Evolutionary conservation across 495 filamentous ascomycete genomes (phyloP).

Genomic region (Sporormia fimetaria): DNA sequence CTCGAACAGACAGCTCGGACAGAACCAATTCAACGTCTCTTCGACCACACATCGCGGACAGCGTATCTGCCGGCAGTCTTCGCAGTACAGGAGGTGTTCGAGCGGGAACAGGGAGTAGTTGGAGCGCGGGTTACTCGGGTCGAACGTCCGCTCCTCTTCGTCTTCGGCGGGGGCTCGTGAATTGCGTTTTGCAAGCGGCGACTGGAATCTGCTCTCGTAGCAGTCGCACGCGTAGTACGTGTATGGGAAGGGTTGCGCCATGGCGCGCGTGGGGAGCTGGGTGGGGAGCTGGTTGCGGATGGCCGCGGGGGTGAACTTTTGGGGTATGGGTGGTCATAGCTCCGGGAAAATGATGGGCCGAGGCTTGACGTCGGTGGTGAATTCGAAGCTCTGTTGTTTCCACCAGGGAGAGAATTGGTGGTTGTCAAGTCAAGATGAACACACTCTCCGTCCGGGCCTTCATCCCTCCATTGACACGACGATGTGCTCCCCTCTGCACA

Average conservation of each 20-base stretch:
- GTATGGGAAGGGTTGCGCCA: slow-evolving; percentile 75
- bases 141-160: slow-evolving; percentile 70
- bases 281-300: not conserved
- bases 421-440: slow-evolving; percentile 4
- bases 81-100: slow-evolving; percentile 90
- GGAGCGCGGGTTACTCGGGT: slow-evolving; percentile 70
- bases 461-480: slow-evolving; percentile 17
- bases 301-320: no score
- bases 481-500: slow-evolving; percentile 10
- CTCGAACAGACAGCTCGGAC: slow-evolving; percentile 93
- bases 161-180: slow-evolving; percentile 40
- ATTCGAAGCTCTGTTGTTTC: slow-evolving; percentile 1
- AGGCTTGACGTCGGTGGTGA: not conserved
- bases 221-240: slow-evolving; percentile 90
- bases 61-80: slow-evolving; percentile 90
- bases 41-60: slow-evolving; percentile 85
- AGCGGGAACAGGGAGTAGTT: slow-evolving; percentile 85
- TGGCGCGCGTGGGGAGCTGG: slow-evolving; percentile 27
- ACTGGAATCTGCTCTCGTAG: slow-evolving; percentile 45
- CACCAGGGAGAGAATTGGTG: not conserved
- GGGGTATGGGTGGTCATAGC: no score
- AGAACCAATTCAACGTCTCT: slow-evolving; percentile 88
- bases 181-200: slow-evolving; percentile 31
- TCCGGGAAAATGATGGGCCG: slow-evolving; percentile 13
- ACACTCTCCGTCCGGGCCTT: slow-evolving; percentile 17